phyloP scores from a whole-genome alignment of 1,284 basidiomycete species.

The Porogramme epimiltina region DNA sequence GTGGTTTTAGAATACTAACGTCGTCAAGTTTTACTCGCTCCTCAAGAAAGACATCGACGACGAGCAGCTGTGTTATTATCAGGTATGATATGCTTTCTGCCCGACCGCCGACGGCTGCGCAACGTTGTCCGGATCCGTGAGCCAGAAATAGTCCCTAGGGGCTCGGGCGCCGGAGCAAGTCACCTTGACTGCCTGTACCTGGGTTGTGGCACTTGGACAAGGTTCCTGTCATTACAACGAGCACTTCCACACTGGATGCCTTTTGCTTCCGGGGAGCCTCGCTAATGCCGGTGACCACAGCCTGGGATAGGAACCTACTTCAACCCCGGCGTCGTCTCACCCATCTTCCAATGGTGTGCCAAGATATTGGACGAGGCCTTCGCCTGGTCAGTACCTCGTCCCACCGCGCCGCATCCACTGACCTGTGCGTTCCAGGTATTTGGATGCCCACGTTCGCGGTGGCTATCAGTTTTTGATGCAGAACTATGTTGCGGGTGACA shows the following conservation, averaged over 20 bases:
- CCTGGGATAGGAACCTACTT: constrained; percentile 54
- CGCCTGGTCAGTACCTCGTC: constrained; percentile 40
- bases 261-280: no score
- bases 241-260: no score
- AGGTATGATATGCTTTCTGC: constrained; percentile 26
- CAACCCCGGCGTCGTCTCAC: constrained; percentile 39
- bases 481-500: constrained; percentile 52
- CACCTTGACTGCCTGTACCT: no score
- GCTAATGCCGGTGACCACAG: no score
- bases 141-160: no score
- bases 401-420: neutral
- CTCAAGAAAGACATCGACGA: constrained; percentile 38
- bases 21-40: constrained; percentile 41
- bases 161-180: no score
- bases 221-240: no score
- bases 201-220: no score
- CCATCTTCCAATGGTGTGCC: constrained; percentile 39
- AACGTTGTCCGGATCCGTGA: no score
- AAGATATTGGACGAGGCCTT: constrained; percentile 48
- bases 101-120: neutral
- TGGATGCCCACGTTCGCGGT: constrained; percentile 55
- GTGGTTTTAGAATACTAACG: constrained; percentile 39
- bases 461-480: constrained; percentile 70
- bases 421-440: constrained; percentile 31
- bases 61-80: constrained; percentile 45